Base-by-base conservation (phyloP, 306 rosid genomes). In the Prunus davidiana region DNA sequence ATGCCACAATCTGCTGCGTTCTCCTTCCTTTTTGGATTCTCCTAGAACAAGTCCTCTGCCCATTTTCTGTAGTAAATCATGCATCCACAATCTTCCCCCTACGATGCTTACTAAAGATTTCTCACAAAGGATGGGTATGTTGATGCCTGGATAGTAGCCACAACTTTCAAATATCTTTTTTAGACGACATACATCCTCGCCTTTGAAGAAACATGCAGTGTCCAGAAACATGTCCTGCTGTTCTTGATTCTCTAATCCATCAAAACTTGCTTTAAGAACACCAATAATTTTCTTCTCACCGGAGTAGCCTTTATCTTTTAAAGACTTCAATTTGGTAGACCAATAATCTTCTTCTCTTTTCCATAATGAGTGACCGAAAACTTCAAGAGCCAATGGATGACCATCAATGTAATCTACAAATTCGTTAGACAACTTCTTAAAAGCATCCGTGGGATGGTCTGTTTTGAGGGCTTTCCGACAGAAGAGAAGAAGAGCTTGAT, bases 1-100 rank as follows among this genome's bases (percentile, higher is more conserved):
- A 25, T 30, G 32, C 70, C 76, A 81, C 24, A 86, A 20, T 32
- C 90, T 76, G 60, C 84, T 87, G 8, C 81, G 56, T 57, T 82
- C 73, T 34, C 77, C 84, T 22, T 77, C 64, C 8, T 84, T 34
- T 5, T 12, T 5, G 3, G 71, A 50, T 55, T 86, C 41, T 22
- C 5, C 24, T 0, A 47, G 71, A 72, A 86, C 82, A 49, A 86
- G 78, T 51, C 69, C 78, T 45, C 28, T 57, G 4, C 83, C 88
- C 80, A 79, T 69, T 51, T 73, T 16, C 14, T 73, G 71, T 51
- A 87, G 65, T n/a, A 52, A 62, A 58, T 81, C 84, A 46, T 83
- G 90, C 86, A 84, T 80, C 74, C 54, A 52, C 7, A 80, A 28
- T 24, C 12, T n/a, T 1, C 38, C 6, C 1, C 24, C 25, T 12